Conservation (phyloP, 1,139 yeast genomes). For the Debaryomyces subglobosus region DNA sequence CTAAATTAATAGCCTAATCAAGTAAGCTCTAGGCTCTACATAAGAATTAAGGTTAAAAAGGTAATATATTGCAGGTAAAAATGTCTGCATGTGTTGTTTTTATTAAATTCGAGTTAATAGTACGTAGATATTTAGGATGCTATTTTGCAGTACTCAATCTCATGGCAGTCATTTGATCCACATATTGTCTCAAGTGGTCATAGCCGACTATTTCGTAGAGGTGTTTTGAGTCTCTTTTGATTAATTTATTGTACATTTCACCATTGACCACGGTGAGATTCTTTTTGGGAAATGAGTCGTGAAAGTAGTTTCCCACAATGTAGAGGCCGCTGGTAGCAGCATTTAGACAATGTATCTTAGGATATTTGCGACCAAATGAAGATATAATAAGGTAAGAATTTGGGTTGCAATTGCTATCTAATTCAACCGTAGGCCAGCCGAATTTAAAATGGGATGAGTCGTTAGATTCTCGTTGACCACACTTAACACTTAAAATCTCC, state of each 20-base stretch:
- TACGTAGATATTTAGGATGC: background rate
- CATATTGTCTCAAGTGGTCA: constrained; percentile 12
- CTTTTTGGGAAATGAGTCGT: background rate
- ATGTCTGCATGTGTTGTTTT: background rate
- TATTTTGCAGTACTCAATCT: background rate
- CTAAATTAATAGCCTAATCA: background rate
- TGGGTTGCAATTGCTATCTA: constrained; percentile 1
- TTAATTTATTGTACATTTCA: constrained; percentile 1
- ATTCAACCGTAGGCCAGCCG: constrained; percentile 8
- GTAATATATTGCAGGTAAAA: background rate
- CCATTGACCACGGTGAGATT: constrained; percentile 1
- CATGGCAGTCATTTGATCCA: constrained; percentile 9
- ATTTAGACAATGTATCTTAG: background rate
- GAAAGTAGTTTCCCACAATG: constrained; percentile 8
- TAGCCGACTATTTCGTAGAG: constrained; percentile 10
- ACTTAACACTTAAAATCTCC: constrained; percentile 21
- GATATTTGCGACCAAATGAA: constrained; percentile 1
- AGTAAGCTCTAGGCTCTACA: background rate
- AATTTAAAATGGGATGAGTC: background rate
- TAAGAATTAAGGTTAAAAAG: background rate
- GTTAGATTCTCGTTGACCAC: background rate
- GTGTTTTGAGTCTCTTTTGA: background rate
- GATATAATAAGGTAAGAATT: constrained; percentile 10
- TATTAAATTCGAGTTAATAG: background rate
- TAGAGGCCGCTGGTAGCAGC: constrained; percentile 6